Percentiles rank a stretch among this genome's conserved stretches.
These are phyloP conservation scores for Boechera retrofracta DNA, from an alignment of 345 rosid genomes.

Conservation along the genomic window DNA sequence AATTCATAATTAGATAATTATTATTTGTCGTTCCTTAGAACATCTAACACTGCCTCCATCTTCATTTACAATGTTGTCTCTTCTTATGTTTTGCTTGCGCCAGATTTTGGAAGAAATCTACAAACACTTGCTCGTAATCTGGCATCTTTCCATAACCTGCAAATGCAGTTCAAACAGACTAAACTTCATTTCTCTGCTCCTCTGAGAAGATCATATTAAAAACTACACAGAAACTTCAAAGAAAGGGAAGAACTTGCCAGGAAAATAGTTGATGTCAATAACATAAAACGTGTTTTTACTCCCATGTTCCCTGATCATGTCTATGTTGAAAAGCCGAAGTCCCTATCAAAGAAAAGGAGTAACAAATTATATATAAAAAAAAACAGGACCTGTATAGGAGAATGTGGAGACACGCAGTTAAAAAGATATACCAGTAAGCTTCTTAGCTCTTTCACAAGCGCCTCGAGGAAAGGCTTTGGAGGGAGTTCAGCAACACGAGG, in stretches of 20 bases:
- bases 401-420: not conserved
- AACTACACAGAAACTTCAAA: slow-evolving; percentile 1
- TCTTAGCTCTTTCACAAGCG: slow-evolving; percentile 82
- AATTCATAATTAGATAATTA: slow-evolving; percentile 44
- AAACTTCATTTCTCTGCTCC: slow-evolving; percentile 20
- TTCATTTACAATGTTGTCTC: slow-evolving; percentile 48
- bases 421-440: slow-evolving; percentile 55
- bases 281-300: slow-evolving; percentile 73
- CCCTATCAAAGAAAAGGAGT: slow-evolving; percentile 43
- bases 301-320: slow-evolving; percentile 88
- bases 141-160: slow-evolving; percentile 95
- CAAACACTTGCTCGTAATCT: slow-evolving; percentile 79
- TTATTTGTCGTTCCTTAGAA: slow-evolving; percentile 2
- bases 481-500: slow-evolving; percentile 85
- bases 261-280: slow-evolving; percentile 97
- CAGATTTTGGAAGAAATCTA: slow-evolving; percentile 72
- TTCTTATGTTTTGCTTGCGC: slow-evolving; percentile 51
- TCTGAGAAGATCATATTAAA: not conserved
- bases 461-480: slow-evolving; percentile 81
- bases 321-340: slow-evolving; percentile 85
- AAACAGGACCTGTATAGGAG: not conserved
- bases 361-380: slow-evolving; percentile 36
- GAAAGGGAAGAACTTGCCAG: slow-evolving; percentile 54
- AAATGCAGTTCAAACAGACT: slow-evolving; percentile 18
- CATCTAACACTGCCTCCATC: slow-evolving; percentile 1